Evolutionary conservation across 2,329 filamentous ascomycete genomes (phyloP), one percentile per base, ranked within the genome.

Genomic region (Venturia aucupariae): DNA sequence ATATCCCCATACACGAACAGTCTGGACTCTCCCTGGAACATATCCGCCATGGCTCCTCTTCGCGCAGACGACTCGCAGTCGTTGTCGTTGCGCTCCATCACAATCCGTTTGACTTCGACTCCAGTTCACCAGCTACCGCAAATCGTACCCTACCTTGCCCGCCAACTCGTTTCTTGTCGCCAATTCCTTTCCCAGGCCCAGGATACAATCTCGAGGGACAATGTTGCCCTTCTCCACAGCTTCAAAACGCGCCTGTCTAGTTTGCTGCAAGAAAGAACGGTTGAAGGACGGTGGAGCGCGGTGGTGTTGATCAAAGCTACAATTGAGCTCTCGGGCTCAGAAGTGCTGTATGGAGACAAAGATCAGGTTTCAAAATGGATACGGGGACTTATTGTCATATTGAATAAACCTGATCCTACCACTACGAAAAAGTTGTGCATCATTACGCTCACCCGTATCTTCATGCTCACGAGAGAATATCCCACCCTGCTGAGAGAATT

Each of bases 401-500:
- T 97, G 44, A 86, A 87, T 85, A 96, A 91, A 82, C 86, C 87
- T 11, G 86, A 90, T 3, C 74, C 83, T 7, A 27, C 64, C 6
- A 84, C 87, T 4, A 86, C 86, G 41, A 95, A 94, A 72, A 89
- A 89, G 72, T 75, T 97, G 65, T 85, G 85, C 68, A 80, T 96
- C 61, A 83, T 94, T 67, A 85, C 90, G 17, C 78, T 97, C 67
- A 89, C 90, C 24, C 87, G 89, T 71, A 92, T 97, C 69, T 97
- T 94, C 77, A 82, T 86, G 69, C 83, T 94, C 42, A 88, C 92
- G 48, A 90, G 92, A 71, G 85, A 88, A 44, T 92, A 92, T 72
- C 90, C 89, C 66, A 94, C 90, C 10, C 80, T 97, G 63, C 81
- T 93, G 55, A 84, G 93, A 69, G 92, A 97, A 73, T 90, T 97